These are phyloP conservation scores for Hypocreales sp. DNA, from an alignment of 2,329 filamentous ascomycete species.

Conservation along the genomic window DNA sequence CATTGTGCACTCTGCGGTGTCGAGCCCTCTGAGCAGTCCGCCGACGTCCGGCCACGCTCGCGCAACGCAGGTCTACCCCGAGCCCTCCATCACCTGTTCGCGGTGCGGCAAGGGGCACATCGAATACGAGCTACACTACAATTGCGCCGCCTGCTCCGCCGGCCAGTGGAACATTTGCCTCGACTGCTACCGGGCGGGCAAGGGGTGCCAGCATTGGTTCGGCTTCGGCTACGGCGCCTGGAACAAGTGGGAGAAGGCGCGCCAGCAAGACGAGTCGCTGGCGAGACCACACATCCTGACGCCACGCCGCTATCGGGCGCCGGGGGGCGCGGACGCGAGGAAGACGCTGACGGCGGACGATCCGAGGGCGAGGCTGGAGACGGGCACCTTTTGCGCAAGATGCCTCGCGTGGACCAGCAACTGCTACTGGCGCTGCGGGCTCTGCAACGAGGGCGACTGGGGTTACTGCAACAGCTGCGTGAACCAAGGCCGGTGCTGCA, in stretches of 20 bases:
- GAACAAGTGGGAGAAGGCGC: slow-evolving; percentile 45
- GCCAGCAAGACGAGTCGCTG: slow-evolving; percentile 20
- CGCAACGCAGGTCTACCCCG: slow-evolving; percentile 38
- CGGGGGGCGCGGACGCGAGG: slow-evolving; percentile 37
- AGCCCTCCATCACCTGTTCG: slow-evolving; percentile 61
- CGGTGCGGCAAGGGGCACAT: slow-evolving; percentile 57
- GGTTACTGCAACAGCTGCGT: slow-evolving; percentile 85
- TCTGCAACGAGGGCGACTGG: slow-evolving; percentile 88
- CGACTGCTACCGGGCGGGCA: slow-evolving; percentile 60
- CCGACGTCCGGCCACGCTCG: slow-evolving; percentile 21
- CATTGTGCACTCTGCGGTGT: slow-evolving; percentile 17
- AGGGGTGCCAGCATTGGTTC: slow-evolving; percentile 75
- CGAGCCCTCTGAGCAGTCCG: slow-evolving; percentile 17
- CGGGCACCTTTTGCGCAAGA: slow-evolving; percentile 69
- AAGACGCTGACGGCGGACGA: slow-evolving; percentile 50
- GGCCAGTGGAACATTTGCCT: slow-evolving; percentile 70
- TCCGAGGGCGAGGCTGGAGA: slow-evolving; percentile 52
- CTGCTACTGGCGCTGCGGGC: slow-evolving; percentile 79
- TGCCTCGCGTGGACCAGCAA: slow-evolving; percentile 62
- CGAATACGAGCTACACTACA: slow-evolving; percentile 76
- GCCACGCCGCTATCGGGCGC: slow-evolving; percentile 36
- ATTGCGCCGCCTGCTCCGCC: slow-evolving; percentile 53
- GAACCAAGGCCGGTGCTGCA: slow-evolving; percentile 66
- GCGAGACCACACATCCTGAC: slow-evolving; percentile 42
- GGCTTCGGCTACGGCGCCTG: slow-evolving; percentile 68